Conservation (phyloP, 2,329 filamentous ascomycete genomes). For the Diplodia corticola region DNA sequence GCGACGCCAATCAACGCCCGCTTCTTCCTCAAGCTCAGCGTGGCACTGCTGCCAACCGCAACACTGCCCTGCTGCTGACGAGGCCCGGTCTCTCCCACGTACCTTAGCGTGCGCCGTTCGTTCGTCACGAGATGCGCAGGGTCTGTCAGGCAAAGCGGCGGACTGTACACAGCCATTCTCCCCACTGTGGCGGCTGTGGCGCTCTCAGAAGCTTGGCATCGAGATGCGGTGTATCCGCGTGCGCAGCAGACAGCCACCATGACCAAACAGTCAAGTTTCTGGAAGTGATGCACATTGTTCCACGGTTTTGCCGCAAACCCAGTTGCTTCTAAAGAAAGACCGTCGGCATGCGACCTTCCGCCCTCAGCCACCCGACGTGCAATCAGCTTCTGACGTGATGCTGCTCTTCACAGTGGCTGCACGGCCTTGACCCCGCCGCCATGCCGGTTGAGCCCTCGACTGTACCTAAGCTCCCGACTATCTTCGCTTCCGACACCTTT, state of each 20-base stretch:
- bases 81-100: neutral
- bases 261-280: neutral
- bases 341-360: neutral
- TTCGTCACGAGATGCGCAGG: constrained; percentile 10
- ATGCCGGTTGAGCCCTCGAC: neutral
- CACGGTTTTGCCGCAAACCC: neutral
- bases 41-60: neutral
- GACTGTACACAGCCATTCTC: neutral
- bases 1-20: constrained; percentile 7
- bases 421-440: neutral
- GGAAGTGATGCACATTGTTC: neutral
- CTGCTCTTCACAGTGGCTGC: too few species aligned
- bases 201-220: neutral
- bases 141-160: neutral
- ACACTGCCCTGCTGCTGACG: constrained; percentile 19
- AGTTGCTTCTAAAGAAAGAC: constrained; percentile 18
- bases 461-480: neutral
- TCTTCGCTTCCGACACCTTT: neutral
- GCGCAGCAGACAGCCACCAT: neutral
- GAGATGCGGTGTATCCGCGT: constrained; percentile 11
- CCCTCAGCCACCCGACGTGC: neutral
- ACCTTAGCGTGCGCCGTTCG: neutral
- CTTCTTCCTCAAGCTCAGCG: neutral
- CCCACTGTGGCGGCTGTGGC: constrained; percentile 13
- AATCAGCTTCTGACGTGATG: constrained; percentile 15